These are phyloP conservation scores for Metschnikowia vanudenii DNA, from an alignment of 805 yeast species.

Conservation along the genomic window DNA sequence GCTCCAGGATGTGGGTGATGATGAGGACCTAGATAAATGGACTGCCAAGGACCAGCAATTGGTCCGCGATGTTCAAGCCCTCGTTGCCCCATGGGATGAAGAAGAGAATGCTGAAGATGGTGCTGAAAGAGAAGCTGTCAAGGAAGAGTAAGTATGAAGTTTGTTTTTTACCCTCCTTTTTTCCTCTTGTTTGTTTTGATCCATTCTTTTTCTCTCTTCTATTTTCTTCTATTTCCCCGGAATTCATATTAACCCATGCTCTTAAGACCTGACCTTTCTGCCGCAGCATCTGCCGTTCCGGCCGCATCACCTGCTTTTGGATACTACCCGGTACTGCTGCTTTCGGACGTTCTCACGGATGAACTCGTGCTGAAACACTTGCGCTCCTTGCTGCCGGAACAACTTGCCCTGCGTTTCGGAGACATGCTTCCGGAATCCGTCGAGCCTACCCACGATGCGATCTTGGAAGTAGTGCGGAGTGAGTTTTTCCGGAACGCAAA, in stretches of 20 bases:
- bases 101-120: constrained; percentile 17
- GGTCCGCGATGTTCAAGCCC: constrained; percentile 21
- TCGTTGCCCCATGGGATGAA: constrained; percentile 19
- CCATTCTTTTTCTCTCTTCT: too few species aligned
- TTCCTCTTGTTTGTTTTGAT: too few species aligned
- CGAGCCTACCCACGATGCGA: constrained; percentile 36
- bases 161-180: background rate
- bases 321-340: constrained; percentile 14
- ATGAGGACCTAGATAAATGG: constrained; percentile 55
- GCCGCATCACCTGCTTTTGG: too few species aligned
- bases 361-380: constrained; percentile 34
- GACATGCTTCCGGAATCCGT: constrained; percentile 43
- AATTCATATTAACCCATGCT: constrained; percentile 1
- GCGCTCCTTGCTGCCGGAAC: constrained; percentile 29
- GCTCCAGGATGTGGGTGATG: constrained; percentile 75
- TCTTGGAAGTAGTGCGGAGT: constrained; percentile 45
- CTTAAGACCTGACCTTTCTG: too few species aligned
- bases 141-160: constrained; percentile 9
- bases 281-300: too few species aligned
- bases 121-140: constrained; percentile 8
- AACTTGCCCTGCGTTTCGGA: constrained; percentile 25
- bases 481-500: constrained; percentile 48
- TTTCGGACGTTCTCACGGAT: constrained; percentile 34
- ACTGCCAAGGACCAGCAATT: constrained; percentile 57
- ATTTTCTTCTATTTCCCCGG: background rate